A percentile compares a stretch with the other conserved stretches of the same genome.
Evolutionary conservation across 1,139 yeast species (phyloP).

Genomic region (Geotrichum klebahnii): DNA sequence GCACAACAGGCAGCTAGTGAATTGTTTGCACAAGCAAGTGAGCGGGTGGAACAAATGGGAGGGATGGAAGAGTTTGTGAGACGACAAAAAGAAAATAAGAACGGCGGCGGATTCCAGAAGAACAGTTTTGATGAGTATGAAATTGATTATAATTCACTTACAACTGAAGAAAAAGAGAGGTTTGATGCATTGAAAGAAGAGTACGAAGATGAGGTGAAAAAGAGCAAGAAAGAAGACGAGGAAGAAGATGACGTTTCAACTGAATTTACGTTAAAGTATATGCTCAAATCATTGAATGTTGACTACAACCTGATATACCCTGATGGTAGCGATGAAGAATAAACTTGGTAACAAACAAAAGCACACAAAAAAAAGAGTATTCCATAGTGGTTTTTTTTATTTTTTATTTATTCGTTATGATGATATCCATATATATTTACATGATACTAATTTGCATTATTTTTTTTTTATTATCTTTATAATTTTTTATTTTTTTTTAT

Average conservation of each 20-base stretch:
- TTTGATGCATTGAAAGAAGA: constrained; percentile 26
- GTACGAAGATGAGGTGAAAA: constrained; percentile 33
- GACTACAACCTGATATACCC: constrained; percentile 43
- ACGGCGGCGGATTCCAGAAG: constrained; percentile 7
- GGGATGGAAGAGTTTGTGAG: constrained; percentile 45
- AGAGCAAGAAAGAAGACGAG: constrained; percentile 32
- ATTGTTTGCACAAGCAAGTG: constrained; percentile 42
- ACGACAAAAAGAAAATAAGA: constrained; percentile 36
- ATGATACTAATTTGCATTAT: background rate
- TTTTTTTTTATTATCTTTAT: background rate
- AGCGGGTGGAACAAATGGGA: constrained; percentile 44
- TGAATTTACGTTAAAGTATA: constrained; percentile 46
- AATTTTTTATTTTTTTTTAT: background rate
- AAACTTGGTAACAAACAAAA: no score
- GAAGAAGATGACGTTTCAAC: constrained; percentile 31
- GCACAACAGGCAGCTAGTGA: constrained; percentile 46
- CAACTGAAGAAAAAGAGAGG: constrained; percentile 34
- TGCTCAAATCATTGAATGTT: constrained; percentile 43
- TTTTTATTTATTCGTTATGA: no score
- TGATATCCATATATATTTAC: no score
- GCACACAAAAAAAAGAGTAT: no score
- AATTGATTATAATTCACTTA: constrained; percentile 39
- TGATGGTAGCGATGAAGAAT: constrained; percentile 16
- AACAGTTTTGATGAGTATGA: constrained; percentile 27
- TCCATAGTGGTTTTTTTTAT: no score